Evolutionary conservation across 441 rosid genomes (phyloP).

Genomic region (Syzygium syzygioides): DNA sequence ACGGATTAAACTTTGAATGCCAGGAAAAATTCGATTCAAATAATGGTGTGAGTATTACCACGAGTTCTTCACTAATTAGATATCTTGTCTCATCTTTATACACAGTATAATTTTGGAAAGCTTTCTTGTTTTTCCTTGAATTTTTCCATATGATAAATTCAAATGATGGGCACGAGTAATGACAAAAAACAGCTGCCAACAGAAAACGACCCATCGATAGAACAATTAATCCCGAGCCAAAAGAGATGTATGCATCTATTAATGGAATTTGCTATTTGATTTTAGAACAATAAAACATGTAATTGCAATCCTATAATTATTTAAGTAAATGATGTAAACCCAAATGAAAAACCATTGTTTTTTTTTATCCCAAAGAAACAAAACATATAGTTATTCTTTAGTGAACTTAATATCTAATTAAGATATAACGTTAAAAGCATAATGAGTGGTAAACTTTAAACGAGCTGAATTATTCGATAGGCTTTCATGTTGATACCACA

Average conservation of each 20-base stretch:
- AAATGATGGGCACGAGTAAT: too few relatives aligned
- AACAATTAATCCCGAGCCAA: too few relatives aligned
- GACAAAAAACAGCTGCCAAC: too few relatives aligned
- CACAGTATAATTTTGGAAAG: too few relatives aligned
- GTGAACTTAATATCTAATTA: not conserved
- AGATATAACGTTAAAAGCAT: not conserved
- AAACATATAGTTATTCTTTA: not conserved
- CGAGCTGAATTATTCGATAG: not conserved
- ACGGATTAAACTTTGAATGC: too few relatives aligned
- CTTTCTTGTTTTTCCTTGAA: too few relatives aligned
- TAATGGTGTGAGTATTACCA: too few relatives aligned
- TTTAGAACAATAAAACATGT: not conserved
- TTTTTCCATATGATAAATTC: too few relatives aligned
- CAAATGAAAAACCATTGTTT: not conserved
- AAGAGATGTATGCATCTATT: not conserved
- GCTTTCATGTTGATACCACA: not conserved
- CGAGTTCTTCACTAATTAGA: too few relatives aligned
- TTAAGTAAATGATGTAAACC: not conserved
- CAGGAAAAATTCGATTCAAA: too few relatives aligned
- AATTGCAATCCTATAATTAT: not conserved
- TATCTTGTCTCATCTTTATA: too few relatives aligned
- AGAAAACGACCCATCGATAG: too few relatives aligned
- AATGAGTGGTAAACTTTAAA: not conserved
- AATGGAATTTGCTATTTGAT: not conserved
- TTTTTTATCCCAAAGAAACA: accelerated